Percentiles rank a stretch among this genome's conserved stretches.
phyloP scores from a whole-genome alignment of 345 rosid genomes.

The Populus davidiana region DNA sequence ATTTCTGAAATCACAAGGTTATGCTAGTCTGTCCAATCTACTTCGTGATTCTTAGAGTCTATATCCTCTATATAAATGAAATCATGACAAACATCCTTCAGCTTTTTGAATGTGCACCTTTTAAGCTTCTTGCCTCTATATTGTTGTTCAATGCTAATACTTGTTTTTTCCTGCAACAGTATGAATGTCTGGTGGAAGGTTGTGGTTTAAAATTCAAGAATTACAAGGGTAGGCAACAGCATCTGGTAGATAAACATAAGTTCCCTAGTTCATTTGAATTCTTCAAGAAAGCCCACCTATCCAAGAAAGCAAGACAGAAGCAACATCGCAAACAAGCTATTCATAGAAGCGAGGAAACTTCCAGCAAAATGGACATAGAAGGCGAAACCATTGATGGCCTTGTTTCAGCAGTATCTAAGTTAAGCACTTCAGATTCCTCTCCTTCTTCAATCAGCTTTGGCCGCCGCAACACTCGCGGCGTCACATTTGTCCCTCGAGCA shows the following conservation, averaged over 20 bases:
- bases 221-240: slow-evolving; percentile 75
- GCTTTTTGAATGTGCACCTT: neutral
- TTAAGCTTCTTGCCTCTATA: neutral
- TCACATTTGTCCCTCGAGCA: slow-evolving; percentile 71
- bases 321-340: slow-evolving; percentile 34
- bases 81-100: neutral
- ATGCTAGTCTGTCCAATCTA: neutral
- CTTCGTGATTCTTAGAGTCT: neutral
- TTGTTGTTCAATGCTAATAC: neutral
- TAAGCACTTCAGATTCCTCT: slow-evolving; percentile 70
- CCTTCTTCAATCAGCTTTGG: slow-evolving; percentile 84
- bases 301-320: slow-evolving; percentile 82
- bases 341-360: slow-evolving; percentile 30
- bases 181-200: slow-evolving; percentile 91
- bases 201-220: slow-evolving; percentile 75
- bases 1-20: neutral
- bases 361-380: slow-evolving; percentile 76
- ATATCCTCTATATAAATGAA: neutral
- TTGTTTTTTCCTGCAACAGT: slow-evolving; percentile 40
- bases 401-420: slow-evolving; percentile 72
- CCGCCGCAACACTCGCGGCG: slow-evolving; percentile 64
- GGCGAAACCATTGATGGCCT: slow-evolving; percentile 58
- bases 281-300: slow-evolving; percentile 63
- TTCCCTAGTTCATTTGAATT: slow-evolving; percentile 83
- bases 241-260: slow-evolving; percentile 82